These are phyloP conservation scores for Syncephalastrum racemosum DNA, from an alignment of 371 early-diverging fungal genomes.

Conservation along the genomic window DNA sequence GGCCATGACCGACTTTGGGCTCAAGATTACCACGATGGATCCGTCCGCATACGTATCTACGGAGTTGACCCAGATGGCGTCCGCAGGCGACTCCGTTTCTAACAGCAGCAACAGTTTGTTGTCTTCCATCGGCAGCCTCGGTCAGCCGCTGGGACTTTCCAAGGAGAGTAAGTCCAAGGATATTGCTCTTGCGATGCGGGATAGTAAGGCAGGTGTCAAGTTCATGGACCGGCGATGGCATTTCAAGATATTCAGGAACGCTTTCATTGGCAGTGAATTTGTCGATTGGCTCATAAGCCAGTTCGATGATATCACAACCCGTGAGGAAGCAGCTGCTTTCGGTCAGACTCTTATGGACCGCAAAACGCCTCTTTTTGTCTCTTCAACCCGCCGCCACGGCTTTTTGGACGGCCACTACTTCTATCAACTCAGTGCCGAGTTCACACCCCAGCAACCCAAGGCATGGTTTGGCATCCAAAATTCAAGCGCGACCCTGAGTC, in stretches of 20 bases:
- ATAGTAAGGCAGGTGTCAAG: conserved; percentile 67
- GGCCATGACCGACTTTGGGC: conserved; percentile 36
- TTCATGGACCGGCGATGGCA: conserved; percentile 92
- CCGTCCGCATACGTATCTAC: conserved; percentile 41
- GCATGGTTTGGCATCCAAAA: conserved; percentile 25
- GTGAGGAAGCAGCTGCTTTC: conserved; percentile 82
- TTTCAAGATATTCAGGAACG: conserved; percentile 68
- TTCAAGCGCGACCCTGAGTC: conserved; percentile 20
- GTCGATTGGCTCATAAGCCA: conserved; percentile 89
- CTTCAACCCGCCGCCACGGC: conserved; percentile 68
- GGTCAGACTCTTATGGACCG: conserved; percentile 78
- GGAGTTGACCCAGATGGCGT: conserved; percentile 16
- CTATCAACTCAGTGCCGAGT: conserved; percentile 75
- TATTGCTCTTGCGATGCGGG: conserved; percentile 79
- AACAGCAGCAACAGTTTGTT: conserved; percentile 17
- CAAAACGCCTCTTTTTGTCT: conserved; percentile 71
- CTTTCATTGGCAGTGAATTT: conserved; percentile 85
- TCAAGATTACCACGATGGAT: conserved; percentile 49
- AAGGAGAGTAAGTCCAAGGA: conserved; percentile 53
- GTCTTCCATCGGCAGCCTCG: conserved; percentile 30
- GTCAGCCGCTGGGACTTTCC: conserved; percentile 22
- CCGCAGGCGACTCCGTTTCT: conserved; percentile 7
- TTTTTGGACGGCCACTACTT: conserved; percentile 95
- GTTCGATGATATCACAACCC: conserved; percentile 76
- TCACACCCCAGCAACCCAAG: conserved; percentile 38